Percentiles rank a stretch among this genome's conserved stretches.
Conservation (phyloP, 176 grass and related monocot genomes). For the Zoysia pacifica region DNA sequence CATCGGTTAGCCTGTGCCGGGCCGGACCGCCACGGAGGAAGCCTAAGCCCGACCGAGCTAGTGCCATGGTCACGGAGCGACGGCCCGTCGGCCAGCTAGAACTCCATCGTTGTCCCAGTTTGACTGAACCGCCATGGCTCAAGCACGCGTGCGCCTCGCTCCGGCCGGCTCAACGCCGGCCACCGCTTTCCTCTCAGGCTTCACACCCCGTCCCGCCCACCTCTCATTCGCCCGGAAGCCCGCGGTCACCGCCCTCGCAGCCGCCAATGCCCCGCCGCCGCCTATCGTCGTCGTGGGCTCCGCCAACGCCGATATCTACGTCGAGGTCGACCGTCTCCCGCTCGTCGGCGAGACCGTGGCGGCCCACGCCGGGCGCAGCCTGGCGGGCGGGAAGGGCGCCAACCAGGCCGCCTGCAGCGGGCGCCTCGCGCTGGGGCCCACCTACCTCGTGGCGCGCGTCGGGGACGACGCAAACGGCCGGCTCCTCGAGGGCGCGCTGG, state of each 20-base stretch:
- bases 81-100: too few relatives aligned
- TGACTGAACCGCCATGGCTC: constrained; percentile 32
- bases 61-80: too few relatives aligned
- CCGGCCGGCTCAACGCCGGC: constrained; percentile 27
- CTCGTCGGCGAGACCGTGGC: constrained; percentile 73
- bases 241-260: constrained; percentile 10
- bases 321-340: constrained; percentile 88
- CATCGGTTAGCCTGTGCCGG: too few relatives aligned
- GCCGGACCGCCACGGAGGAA: too few relatives aligned
- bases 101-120: background rate
- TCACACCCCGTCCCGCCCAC: constrained; percentile 10
- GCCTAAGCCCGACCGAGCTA: too few relatives aligned
- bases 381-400: constrained; percentile 71
- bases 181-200: constrained; percentile 33
- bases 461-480: constrained; percentile 85
- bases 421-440: constrained; percentile 58
- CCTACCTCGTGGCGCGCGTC: constrained; percentile 83
- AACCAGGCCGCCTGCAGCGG: constrained; percentile 89
- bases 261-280: constrained; percentile 29
- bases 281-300: constrained; percentile 90
- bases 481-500: constrained; percentile 75
- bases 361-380: constrained; percentile 48
- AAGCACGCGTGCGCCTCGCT: constrained; percentile 34
- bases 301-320: constrained; percentile 97
- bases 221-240: constrained; percentile 49